These are phyloP conservation scores for Calocybe gangraenosa DNA, from an alignment of 768 basidiomycete genomes.

Conservation along the genomic window DNA sequence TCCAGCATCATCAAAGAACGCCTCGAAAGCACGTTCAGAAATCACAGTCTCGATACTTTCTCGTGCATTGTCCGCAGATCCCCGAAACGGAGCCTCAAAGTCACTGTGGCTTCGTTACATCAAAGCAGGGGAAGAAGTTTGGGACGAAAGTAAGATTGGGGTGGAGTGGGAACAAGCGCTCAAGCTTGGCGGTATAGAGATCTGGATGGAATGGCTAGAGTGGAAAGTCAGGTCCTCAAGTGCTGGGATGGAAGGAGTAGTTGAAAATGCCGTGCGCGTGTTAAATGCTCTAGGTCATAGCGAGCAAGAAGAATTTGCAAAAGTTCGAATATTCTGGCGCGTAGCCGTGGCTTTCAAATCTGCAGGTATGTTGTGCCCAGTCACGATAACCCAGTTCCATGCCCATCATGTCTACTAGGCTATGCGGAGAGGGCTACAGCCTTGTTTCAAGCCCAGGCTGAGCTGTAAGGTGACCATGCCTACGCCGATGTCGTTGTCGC, in stretches of 20 bases:
- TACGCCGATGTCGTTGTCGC: background rate
- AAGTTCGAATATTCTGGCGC: conserved; percentile 69
- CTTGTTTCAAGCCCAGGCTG: conserved; percentile 80
- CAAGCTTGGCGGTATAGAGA: conserved; percentile 44
- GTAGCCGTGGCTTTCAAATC: conserved; percentile 54
- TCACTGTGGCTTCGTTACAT: conserved; percentile 60
- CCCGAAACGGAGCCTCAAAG: conserved; percentile 44
- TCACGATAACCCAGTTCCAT: background rate
- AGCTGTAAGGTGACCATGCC: conserved; percentile 49
- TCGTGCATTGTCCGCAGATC: conserved; percentile 58
- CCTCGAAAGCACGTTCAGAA: conserved; percentile 63
- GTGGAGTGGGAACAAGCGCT: conserved; percentile 72
- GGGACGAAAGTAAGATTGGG: conserved; percentile 50
- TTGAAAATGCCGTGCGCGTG: conserved; percentile 47
- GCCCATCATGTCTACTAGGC: conserved; percentile 37
- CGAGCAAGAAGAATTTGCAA: conserved; percentile 45
- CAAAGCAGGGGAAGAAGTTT: conserved; percentile 68
- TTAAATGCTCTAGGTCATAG: conserved; percentile 35
- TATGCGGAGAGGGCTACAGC: conserved; percentile 71
- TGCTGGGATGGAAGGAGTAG: conserved; percentile 47
- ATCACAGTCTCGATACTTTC: conserved; percentile 63
- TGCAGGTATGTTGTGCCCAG: conserved; percentile 49
- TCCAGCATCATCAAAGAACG: conserved; percentile 64
- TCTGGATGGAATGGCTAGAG: conserved; percentile 80
- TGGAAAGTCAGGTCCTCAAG: conserved; percentile 56